Percentiles rank a stretch among this genome's conserved stretches.
These are phyloP conservation scores for Camellia japonica DNA, from an alignment of 148 eudicot species.

Conservation along the genomic window DNA sequence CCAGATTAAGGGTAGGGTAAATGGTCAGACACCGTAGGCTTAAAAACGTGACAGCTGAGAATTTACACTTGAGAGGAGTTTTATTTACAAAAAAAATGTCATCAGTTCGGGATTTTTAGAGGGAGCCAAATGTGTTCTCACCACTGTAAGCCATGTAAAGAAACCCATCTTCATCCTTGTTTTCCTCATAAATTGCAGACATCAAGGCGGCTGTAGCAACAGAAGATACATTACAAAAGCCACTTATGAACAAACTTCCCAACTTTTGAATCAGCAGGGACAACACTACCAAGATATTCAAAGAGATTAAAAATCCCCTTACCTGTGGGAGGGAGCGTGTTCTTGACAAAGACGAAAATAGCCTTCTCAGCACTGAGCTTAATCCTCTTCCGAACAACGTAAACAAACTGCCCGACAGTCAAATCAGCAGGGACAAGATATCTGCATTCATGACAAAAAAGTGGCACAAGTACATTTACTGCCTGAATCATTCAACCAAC, in stretches of 20 bases:
- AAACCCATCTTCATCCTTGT: slow-evolving; percentile 68
- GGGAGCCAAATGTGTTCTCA: slow-evolving; percentile 51
- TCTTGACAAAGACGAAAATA: slow-evolving; percentile 19
- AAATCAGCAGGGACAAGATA: slow-evolving; percentile 20
- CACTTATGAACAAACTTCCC: not conserved
- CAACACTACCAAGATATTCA: not conserved
- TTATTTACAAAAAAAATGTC: not conserved
- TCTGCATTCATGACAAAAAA: slow-evolving; percentile 6
- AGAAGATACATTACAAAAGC: not conserved
- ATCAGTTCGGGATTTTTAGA: not conserved
- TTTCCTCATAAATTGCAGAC: slow-evolving; percentile 43
- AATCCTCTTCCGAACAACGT: slow-evolving; percentile 14
- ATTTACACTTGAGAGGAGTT: slow-evolving; percentile 16
- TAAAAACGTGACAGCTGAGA: not conserved
- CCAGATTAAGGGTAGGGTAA: not conserved
- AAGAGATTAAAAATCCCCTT: not conserved
- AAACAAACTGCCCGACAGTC: slow-evolving; percentile 17
- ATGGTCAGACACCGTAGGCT: not conserved
- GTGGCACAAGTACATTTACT: not conserved
- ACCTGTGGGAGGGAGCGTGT: slow-evolving; percentile 17
- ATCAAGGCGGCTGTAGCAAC: slow-evolving; percentile 7
- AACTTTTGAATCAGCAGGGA: no score
- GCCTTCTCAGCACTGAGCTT: slow-evolving; percentile 15
- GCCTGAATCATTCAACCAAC: not conserved
- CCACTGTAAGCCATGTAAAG: slow-evolving; percentile 63